A percentile compares a stretch with the other conserved stretches of the same genome.
Evolutionary conservation across 495 filamentous ascomycete genomes (phyloP).

Genomic region (Jackrogersella multiformis): DNA sequence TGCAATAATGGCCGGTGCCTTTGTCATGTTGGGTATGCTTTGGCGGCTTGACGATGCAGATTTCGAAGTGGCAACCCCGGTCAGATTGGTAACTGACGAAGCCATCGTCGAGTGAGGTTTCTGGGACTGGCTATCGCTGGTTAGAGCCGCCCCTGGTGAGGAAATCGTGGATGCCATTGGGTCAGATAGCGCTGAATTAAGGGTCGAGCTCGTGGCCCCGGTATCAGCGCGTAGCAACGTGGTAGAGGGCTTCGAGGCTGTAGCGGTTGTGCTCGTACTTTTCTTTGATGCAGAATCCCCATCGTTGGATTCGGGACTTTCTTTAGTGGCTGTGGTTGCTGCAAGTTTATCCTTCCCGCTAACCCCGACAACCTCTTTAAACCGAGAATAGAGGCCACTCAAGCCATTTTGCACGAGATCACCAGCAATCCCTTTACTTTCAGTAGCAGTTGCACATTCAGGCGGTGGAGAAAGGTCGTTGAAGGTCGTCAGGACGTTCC

Average conservation of each 20-base stretch:
- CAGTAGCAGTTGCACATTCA: slow-evolving; percentile 60
- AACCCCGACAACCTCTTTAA: slow-evolving; percentile 78
- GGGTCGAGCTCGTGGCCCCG: slow-evolving; percentile 46
- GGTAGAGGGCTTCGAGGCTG: slow-evolving; percentile 49
- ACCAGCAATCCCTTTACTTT: slow-evolving; percentile 72
- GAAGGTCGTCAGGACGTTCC: slow-evolving; percentile 83
- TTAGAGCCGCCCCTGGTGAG: slow-evolving; percentile 48
- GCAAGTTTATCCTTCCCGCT: slow-evolving; percentile 67
- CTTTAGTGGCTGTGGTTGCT: slow-evolving; percentile 1
- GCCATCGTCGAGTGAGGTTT: slow-evolving; percentile 61
- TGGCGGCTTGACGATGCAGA: slow-evolving; percentile 58
- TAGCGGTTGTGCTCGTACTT: slow-evolving; percentile 50
- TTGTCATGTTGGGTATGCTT: slow-evolving; percentile 60
- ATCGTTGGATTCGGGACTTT: slow-evolving; percentile 49
- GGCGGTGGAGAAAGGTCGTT: slow-evolving; percentile 80
- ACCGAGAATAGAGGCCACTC: slow-evolving; percentile 83
- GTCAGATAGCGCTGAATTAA: slow-evolving; percentile 50
- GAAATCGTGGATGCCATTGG: slow-evolving; percentile 49
- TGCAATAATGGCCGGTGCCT: slow-evolving; percentile 55
- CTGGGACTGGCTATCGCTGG: slow-evolving; percentile 50
- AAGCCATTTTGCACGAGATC: slow-evolving; percentile 83
- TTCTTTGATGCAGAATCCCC: slow-evolving; percentile 51
- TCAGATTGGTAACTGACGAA: slow-evolving; percentile 63
- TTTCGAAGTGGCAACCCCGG: slow-evolving; percentile 56
- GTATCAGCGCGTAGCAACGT: slow-evolving; percentile 50